Percentiles rank a stretch among this genome's conserved stretches.
phyloP scores from a whole-genome alignment of 1,139 yeast species.

The Spathaspora sp. region DNA sequence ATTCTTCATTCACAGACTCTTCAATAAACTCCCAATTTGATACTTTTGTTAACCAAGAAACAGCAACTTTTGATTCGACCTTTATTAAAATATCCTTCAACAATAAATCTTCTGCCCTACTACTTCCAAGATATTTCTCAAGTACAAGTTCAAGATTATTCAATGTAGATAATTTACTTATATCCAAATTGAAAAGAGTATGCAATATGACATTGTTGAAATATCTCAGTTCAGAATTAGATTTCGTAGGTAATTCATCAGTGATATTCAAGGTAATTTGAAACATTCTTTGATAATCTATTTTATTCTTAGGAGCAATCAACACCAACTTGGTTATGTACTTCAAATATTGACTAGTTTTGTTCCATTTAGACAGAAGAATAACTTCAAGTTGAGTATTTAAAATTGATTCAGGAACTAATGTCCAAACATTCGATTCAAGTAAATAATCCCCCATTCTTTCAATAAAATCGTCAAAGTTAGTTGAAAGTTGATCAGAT shows the following conservation, averaged over 20 bases:
- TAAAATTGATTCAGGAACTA: conserved; percentile 47
- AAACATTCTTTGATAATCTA: conserved; percentile 55
- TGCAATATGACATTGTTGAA: conserved; percentile 45
- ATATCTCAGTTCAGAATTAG: conserved; percentile 29
- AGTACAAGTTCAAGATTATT: conserved; percentile 10
- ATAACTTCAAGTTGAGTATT: conserved; percentile 72
- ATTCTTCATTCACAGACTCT: conserved; percentile 36
- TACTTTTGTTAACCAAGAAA: conserved; percentile 60
- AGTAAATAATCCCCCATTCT: conserved; percentile 19
- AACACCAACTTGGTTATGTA: conserved; percentile 39
- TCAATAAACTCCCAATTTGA: conserved; percentile 66
- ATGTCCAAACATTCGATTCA: conserved; percentile 27
- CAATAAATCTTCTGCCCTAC: conserved; percentile 58
- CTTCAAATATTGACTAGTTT: conserved; percentile 33
- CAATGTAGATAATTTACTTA: conserved; percentile 45
- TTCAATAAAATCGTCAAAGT: conserved; percentile 30
- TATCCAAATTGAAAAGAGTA: conserved; percentile 48
- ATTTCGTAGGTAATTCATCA: conserved; percentile 21
- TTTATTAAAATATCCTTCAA: conserved; percentile 53
- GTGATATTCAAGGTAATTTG: conserved; percentile 64
- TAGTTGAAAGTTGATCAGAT: conserved; percentile 26
- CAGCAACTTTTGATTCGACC: conserved; percentile 53
- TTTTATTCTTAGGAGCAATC: conserved; percentile 30
- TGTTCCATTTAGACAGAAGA: conserved; percentile 48
- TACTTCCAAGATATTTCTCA: conserved; percentile 56